Base-by-base conservation (phyloP, 2,329 filamentous ascomycete species). In the Colletotrichum cereale region DNA sequence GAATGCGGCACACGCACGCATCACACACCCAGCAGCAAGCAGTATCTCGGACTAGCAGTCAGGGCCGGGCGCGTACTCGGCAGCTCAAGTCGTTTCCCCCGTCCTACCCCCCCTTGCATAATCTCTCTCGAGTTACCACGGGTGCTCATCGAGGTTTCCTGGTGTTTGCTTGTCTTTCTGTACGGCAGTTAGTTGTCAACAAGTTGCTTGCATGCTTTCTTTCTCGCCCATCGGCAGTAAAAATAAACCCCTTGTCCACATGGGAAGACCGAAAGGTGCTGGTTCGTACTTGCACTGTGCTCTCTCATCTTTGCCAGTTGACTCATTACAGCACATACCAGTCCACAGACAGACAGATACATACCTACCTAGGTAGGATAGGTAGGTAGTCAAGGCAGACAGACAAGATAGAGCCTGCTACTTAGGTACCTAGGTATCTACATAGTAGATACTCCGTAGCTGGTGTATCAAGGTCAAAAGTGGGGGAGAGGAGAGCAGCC, bases 1-100 rank as follows among this genome's bases (percentile, higher is more conserved):
- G 31, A 40, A 53, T 53, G 24, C 12, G 14, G 8, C 52, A 55
- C 34, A 60, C n/a, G 42, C 42, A 44, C 38, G 44, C 52, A 65
- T 55, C 47, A 57, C 61, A 44, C 60, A 40, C 26, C 16, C 42
- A 38, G 38, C 47, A 60, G 34, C 26, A 31, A 40, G 42, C 42
- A n/a, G n/a, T 44, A n/a, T 21, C 42, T 29, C 42, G 36, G 18
- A 24, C 66, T 53, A 69, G 26, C 66, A 69, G 34, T 65, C 24
- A 69, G 44, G 52, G 21, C 38, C 52, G 29, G 36, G n/a, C 24
- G 47, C 62, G 48, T 7, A 16, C 42, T 26, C 31, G 38, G 62
- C 47, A 69, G 65, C 18, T 60, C 67, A 38, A 69, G 44, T 60
- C 62, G 62, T 38, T n/a, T 36, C 53, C 16, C 24, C 61, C 61